Base-by-base conservation (phyloP, 2,329 filamentous ascomycete genomes). In the Curvularia spicifera region DNA sequence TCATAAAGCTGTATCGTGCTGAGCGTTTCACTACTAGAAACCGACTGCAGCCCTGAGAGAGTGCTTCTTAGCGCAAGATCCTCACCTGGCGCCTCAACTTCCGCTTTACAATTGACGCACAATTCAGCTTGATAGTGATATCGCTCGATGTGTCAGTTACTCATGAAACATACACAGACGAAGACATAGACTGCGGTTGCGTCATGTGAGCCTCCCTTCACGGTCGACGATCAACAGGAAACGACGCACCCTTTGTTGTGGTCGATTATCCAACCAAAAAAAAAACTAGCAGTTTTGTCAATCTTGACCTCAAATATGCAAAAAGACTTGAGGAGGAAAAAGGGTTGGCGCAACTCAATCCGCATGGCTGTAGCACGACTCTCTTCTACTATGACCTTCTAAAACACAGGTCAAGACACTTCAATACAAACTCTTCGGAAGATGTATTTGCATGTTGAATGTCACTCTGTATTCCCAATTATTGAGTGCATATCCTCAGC, bases 1-100 rank as follows among this genome's bases (percentile, higher is more conserved):
- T 59, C 47, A 31, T 53, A 18, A n/a, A 63, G 0, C 22, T 26
- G 20, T 28, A 29, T 18, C n/a, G 24, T 24, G 20, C 33, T n/a
- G n/a, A 49, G 8, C 22, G 15, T 15, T 28, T 37, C 20, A 35
- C 20, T 33, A 31, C 28, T n/a, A 46, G 15, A 18, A 10, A 28
- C 28, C 15, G 7, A 20, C 5, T n/a, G 10, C 4, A 13, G 6
- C 39, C 29, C 10, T 1, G 8, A 26, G 20, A 15, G 12, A 13
- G 22, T 26, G 5, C 40, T 26, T 43, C 13, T 26, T 13, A 26
- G 5, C 40, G 22, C 22, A 43, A 43, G 40, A 43, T 13, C 33
- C 33, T 33, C 31, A 15, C 31, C 8, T 33, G 31, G 3, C 31
- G 31, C 31, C 31, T 33, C 10, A 33, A 6, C 13, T 6, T 15